phyloP scores from a whole-genome alignment of 257 asterid genomes.

The Handroanthus guayacan region DNA sequence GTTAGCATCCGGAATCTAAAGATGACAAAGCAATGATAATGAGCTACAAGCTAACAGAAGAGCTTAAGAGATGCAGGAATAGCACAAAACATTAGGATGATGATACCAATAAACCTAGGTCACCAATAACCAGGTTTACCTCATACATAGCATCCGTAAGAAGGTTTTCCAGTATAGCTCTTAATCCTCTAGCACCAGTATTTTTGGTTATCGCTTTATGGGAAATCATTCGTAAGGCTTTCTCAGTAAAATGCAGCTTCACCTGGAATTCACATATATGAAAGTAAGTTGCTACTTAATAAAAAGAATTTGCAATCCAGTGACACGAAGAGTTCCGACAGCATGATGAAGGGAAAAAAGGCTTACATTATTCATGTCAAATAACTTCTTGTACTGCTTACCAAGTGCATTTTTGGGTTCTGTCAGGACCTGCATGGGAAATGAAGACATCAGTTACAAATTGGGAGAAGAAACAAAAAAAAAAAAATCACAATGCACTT shows the following conservation, averaged over 20 bases:
- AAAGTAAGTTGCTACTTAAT: constrained; percentile 20
- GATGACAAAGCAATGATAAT: constrained; percentile 12
- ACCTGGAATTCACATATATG: constrained; percentile 56
- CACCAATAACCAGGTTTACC: constrained; percentile 52
- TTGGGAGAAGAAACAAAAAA: constrained; percentile 5
- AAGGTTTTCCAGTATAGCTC: constrained; percentile 83
- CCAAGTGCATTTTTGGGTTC: constrained; percentile 94
- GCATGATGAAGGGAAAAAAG: constrained; percentile 10
- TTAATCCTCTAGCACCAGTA: constrained; percentile 95
- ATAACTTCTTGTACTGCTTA: constrained; percentile 88
- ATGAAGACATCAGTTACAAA: constrained; percentile 30
- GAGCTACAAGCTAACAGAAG: constrained; percentile 5
- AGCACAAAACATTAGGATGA: constrained; percentile 4
- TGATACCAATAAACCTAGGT: constrained; percentile 7
- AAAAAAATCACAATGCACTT: constrained; percentile 23
- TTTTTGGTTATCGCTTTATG: constrained; percentile 77
- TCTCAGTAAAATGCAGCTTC: constrained; percentile 77
- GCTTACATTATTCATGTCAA: constrained; percentile 85
- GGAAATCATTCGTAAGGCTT: constrained; percentile 72
- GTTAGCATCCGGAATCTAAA: constrained; percentile 81
- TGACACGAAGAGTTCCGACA: constrained; percentile 22
- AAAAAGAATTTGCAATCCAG: constrained; percentile 23
- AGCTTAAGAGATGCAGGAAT: not conserved
- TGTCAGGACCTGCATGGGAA: constrained; percentile 65
- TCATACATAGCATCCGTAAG: constrained; percentile 91